phyloP scores from a whole-genome alignment of 805 yeast genomes.

The Wickerhamiella slavikovae region DNA sequence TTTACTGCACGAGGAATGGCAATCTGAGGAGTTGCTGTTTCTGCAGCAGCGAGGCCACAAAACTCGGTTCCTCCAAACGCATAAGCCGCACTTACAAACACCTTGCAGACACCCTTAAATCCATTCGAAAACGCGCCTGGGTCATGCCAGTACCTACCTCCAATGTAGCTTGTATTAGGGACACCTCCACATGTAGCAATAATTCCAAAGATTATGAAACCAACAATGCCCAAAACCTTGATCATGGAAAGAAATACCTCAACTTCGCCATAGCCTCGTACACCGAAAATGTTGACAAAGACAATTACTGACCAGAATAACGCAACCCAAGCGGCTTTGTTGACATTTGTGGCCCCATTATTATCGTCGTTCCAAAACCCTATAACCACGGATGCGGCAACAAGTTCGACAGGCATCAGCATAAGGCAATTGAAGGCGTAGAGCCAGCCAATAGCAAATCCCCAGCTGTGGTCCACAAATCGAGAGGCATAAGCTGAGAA shows the following conservation, averaged over 20 bases:
- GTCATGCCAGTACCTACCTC: conserved; percentile 33
- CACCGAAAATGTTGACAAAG: conserved; percentile 32
- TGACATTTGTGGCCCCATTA: conserved; percentile 18
- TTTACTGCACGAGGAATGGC: conserved; percentile 55
- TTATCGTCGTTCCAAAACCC: conserved; percentile 33
- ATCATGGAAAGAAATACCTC: conserved; percentile 38
- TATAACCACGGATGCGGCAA: conserved; percentile 38
- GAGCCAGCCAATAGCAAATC: conserved; percentile 56
- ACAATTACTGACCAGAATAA: conserved; percentile 31
- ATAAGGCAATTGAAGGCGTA: conserved; percentile 46
- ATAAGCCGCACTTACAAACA: conserved; percentile 61
- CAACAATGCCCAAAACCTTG: conserved; percentile 39
- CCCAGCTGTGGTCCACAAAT: conserved; percentile 47
- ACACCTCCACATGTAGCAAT: conserved; percentile 28
- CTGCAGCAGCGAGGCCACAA: conserved; percentile 60
- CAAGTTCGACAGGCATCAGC: conserved; percentile 44
- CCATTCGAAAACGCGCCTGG: conserved; percentile 52
- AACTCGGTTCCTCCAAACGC: conserved; percentile 60
- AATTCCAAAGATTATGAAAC: conserved; percentile 41
- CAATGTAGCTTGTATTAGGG: conserved; percentile 31
- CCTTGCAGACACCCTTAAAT: conserved; percentile 51
- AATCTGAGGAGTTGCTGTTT: conserved; percentile 44
- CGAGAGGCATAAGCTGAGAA: conserved; percentile 40
- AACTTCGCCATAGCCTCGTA: conserved; percentile 44
- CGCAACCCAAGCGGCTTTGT: conserved; percentile 35